Percentiles rank a stretch among this genome's conserved stretches.
phyloP scores from a whole-genome alignment of 805 yeast species.

The Tetrapisispora arboricola region DNA sequence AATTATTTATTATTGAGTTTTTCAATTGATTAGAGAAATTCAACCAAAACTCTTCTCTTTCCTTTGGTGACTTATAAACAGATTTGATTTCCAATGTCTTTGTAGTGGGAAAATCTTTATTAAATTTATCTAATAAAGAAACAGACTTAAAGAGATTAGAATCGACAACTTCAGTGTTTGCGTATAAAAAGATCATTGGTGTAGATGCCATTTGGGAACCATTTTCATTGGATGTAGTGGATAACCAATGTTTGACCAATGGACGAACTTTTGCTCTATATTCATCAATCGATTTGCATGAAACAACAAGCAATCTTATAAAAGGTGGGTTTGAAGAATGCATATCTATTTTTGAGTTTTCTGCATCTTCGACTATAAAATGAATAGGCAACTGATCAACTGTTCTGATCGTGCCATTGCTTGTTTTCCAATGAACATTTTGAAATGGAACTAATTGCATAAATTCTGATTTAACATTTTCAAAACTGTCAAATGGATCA shows the following conservation, averaged over 20 bases:
- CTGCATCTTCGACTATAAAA: constrained; percentile 13
- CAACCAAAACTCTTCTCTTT: constrained; percentile 24
- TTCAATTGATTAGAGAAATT: constrained; percentile 19
- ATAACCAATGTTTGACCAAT: constrained; percentile 70
- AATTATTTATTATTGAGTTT: constrained; percentile 15
- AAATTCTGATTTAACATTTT: constrained; percentile 22
- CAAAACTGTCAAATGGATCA: constrained; percentile 29
- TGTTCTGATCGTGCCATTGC: constrained; percentile 19
- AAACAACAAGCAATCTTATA: constrained; percentile 58
- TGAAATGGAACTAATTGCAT: constrained; percentile 21
- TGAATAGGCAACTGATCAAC: constrained; percentile 16
- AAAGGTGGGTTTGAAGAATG: constrained; percentile 31
- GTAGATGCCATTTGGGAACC: background rate
- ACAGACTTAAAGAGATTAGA: constrained; percentile 26
- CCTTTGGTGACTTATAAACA: constrained; percentile 26
- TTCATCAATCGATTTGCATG: constrained; percentile 55
- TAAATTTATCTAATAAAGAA: constrained; percentile 24
- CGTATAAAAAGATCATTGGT: constrained; percentile 22
- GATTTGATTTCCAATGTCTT: constrained; percentile 24
- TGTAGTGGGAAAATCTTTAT: constrained; percentile 25
- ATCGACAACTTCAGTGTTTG: constrained; percentile 25
- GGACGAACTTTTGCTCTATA: constrained; percentile 78
- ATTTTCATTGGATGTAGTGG: constrained; percentile 6
- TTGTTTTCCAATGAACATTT: constrained; percentile 27
- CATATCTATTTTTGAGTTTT: background rate